Base-by-base conservation (phyloP, 2,329 filamentous ascomycete genomes). In the Xylariaceae sp. region DNA sequence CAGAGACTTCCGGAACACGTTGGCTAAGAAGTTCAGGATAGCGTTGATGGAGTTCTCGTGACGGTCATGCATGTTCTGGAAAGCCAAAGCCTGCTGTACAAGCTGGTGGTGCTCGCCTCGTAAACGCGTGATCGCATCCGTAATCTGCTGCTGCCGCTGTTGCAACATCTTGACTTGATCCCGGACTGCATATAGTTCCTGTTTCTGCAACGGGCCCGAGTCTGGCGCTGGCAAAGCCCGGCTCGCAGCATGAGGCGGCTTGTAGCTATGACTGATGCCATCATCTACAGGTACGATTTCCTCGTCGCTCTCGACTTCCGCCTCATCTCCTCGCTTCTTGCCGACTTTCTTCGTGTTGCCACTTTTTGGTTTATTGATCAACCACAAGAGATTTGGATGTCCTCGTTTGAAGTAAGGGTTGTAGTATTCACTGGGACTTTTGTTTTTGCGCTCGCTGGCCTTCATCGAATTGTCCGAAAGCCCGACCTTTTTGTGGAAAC, bases 41-140 rank as follows among this genome's bases (percentile, higher is more conserved):
- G 91, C 91, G 59, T 96, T 97, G 65, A 98, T 97, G 1, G 91
- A 96, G 61, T 91, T 95, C 61, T 98, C 93, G 58, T 98, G 93
- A n/a, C 93, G 83, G 53, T 91, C 89, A 59, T 97, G 91, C 60
- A 95, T 81, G 44, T 81, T 86, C 64, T 97, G 90, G 61, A 96
- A 96, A 43, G 87, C 83, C 34, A 87, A 77, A 0, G 91, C 90
- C 64, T 96, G 89, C 42, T 87, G 85, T 56, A 90, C 94, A 22
- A 96, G 77, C 47, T 91, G 83, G 47, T 89, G 83, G 59, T 97
- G 93, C 56, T 96, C 90, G 45, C 85, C 79, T 41, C 89, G 85
- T 44, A 97, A 71, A 42, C 86, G 81, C 39, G 75, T 78, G 52
- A 98, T 89, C 48, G 91, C 87, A 31, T 76, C 81, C 13, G 87